A percentile compares a stretch with the other conserved stretches of the same genome.
Conservation (phyloP, 2,329 filamentous ascomycete species). For the Penicillium sp. region DNA sequence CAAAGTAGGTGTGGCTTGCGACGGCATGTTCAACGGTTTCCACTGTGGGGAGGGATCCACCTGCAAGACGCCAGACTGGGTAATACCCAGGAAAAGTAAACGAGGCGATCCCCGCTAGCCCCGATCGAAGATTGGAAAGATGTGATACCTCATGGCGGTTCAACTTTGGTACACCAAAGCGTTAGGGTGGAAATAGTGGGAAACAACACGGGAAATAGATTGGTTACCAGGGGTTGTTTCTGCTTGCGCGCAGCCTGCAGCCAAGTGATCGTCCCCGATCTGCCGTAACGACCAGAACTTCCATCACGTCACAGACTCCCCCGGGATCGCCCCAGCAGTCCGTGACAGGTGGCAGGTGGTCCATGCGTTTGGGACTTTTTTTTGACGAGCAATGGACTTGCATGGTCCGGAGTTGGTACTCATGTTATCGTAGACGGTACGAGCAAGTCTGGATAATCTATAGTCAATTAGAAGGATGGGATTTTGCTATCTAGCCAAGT, state of each 20-base stretch:
- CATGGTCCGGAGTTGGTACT: no score
- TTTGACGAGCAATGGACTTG: no score
- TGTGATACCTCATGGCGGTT: slow-evolving; percentile 8
- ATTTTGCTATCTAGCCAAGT: no score
- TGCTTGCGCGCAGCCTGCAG: slow-evolving; percentile 12
- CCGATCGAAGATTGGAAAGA: slow-evolving; percentile 14
- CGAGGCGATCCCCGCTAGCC: slow-evolving; percentile 18
- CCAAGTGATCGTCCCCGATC: no score
- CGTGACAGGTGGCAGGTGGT: slow-evolving; percentile 26
- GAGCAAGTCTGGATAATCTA: no score
- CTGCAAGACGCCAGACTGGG: no score
- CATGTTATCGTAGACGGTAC: no score
- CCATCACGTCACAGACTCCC: no score
- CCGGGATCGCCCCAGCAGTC: slow-evolving; percentile 16
- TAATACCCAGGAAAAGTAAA: no score
- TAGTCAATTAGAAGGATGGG: no score
- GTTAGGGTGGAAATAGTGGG: slow-evolving; percentile 16
- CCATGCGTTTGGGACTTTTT: no score
- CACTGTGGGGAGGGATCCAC: slow-evolving; percentile 1
- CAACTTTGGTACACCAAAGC: slow-evolving; percentile 10
- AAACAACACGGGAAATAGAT: slow-evolving; percentile 21
- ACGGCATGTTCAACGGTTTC: slow-evolving; percentile 25
- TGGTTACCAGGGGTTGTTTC: slow-evolving; percentile 18
- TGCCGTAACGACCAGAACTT: no score
- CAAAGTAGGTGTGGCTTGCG: slow-evolving; percentile 26